Base-by-base conservation (phyloP, 495 filamentous ascomycete genomes). In the Alectoria sarmentosa region DNA sequence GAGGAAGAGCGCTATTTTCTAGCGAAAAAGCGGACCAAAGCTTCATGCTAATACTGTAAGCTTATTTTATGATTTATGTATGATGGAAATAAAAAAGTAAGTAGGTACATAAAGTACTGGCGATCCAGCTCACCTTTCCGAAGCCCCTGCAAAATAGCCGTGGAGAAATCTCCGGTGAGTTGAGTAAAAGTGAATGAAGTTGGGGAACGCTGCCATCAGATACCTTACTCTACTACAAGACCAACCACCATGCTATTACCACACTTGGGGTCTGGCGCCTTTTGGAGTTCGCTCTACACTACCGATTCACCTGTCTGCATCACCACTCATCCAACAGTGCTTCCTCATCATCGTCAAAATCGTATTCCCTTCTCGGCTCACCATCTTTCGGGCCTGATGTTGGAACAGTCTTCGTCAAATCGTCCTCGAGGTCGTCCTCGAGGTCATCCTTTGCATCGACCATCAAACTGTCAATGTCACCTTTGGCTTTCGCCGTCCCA, bases 341-440 rank as follows among this genome's bases (percentile, higher is more conserved):
- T 67, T 79, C 79, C 23, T 81, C 64, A 41, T 82, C 79, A 60
- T 82, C 79, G 19, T 78, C 77, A 37, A 75, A 69, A 11, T 73
- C 73, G 14, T 62, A 58, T 26, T 69, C 70, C 11, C 28, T 44
- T 28, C 14, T 36, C n/a, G 23, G 49, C 7, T 28, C 17, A 17
- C 19, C 13, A 4, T 3, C 0, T 54, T 32, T 32, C 7, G 30
- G 49, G 26, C 15, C 28, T 54, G 19, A 15, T 30, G 21, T 32
- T 28, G 26, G 49, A 54, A 32, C 23, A 54, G 14, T 60, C 60
- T 48, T 67, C 65, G 42, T 71, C 62, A n/a, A 32, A 32, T 67
- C 61, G 11, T 70, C 63, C 9, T 67, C 19, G 38, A 71, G 72
- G n/a, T n/a, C n/a, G n/a, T n/a, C n/a, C n/a, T n/a, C n/a, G n/a